These are phyloP conservation scores for Acacia crassicarpa DNA, from an alignment of 306 rosid species.

Conservation along the genomic window DNA sequence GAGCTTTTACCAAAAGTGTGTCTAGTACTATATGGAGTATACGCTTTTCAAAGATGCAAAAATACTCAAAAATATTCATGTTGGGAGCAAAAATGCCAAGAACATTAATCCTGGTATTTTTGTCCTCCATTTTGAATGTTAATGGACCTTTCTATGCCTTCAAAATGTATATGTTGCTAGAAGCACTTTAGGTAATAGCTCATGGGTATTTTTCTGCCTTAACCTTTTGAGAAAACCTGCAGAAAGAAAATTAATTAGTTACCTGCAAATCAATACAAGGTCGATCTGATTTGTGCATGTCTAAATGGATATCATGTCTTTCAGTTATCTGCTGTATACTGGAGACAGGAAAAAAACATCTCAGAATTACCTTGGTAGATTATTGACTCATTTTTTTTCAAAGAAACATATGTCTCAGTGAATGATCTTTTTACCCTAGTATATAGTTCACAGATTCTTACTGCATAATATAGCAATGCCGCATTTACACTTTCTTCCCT, in stretches of 20 bases:
- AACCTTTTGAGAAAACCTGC: neutral
- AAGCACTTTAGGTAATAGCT: too few relatives aligned
- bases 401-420: neutral
- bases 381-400: neutral
- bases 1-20: too few relatives aligned
- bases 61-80: too few relatives aligned
- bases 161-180: too few relatives aligned
- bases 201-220: too few relatives aligned
- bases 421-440: neutral
- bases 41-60: too few relatives aligned
- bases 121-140: too few relatives aligned
- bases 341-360: neutral
- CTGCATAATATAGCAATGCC: neutral
- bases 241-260: neutral
- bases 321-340: slow-evolving; percentile 19
- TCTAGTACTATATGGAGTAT: too few relatives aligned
- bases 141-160: too few relatives aligned
- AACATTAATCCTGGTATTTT: too few relatives aligned
- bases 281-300: neutral
- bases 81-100: too few relatives aligned
- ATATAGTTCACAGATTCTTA: neutral
- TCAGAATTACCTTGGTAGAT: neutral
- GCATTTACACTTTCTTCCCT: neutral
- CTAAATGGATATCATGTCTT: neutral
- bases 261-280: slow-evolving; percentile 14